These are phyloP conservation scores for Micractinium conductrix DNA, from an alignment of 139 green algal genomes.

Conservation along the genomic window DNA sequence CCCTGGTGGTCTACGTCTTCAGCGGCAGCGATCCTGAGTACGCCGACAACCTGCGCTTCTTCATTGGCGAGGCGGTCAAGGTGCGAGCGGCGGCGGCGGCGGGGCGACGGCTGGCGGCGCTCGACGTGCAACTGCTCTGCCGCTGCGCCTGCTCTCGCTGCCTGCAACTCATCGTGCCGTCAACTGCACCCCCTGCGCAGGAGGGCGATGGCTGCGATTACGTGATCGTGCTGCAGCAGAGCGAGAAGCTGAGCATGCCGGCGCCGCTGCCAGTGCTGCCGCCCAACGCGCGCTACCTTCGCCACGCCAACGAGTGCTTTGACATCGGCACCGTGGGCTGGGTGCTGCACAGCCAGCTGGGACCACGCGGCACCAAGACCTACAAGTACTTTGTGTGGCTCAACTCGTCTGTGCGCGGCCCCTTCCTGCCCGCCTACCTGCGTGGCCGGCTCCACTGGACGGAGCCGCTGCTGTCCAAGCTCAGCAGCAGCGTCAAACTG, in stretches of 20 bases:
- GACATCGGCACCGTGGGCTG: slow-evolving; percentile 85
- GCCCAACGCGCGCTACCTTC: slow-evolving; percentile 66
- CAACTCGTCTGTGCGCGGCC: slow-evolving; percentile 58
- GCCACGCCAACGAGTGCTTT: slow-evolving; percentile 81
- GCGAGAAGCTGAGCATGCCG: background rate
- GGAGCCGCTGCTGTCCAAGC: slow-evolving; percentile 40
- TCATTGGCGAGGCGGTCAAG: slow-evolving; percentile 69
- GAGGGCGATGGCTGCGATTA: slow-evolving; percentile 71
- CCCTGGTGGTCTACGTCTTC: slow-evolving; percentile 84
- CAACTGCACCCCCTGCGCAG: no score
- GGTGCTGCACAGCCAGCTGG: slow-evolving; percentile 61
- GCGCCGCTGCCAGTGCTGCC: slow-evolving; percentile 61
- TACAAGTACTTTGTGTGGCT: slow-evolving; percentile 62
- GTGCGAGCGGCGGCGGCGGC: background rate
- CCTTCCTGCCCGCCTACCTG: slow-evolving; percentile 61
- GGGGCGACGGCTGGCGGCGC: background rate
- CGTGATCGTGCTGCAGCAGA: slow-evolving; percentile 72
- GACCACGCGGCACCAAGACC: background rate
- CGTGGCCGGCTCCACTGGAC: slow-evolving; percentile 51
- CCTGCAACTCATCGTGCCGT: no score
- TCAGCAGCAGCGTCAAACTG: slow-evolving; percentile 56
- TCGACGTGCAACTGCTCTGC: background rate
- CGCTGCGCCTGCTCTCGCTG: no score
- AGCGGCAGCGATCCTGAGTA: slow-evolving; percentile 78
- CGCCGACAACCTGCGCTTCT: slow-evolving; percentile 74